Conservation (phyloP, 352 stramenopile species). For the Peronospora destructor region DNA sequence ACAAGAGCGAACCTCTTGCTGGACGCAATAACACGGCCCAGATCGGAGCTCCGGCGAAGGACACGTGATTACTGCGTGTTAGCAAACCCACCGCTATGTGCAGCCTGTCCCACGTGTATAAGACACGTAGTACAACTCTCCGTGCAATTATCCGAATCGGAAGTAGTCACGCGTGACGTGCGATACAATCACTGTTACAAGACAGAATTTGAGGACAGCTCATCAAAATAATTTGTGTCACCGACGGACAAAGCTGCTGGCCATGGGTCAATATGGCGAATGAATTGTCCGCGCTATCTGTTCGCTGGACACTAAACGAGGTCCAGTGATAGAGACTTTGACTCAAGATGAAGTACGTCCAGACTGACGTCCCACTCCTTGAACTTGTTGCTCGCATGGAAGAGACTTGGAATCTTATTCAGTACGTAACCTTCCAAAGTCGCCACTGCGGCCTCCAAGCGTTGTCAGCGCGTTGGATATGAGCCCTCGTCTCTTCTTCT, state of each 20-base stretch:
- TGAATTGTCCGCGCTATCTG: neutral
- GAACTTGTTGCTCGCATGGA: constrained; percentile 11
- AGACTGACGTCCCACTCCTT: constrained; percentile 22
- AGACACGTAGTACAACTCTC: constrained; percentile 11
- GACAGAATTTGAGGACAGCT: neutral
- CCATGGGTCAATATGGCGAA: neutral
- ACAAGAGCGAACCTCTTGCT: constrained; percentile 10
- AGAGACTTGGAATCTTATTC: constrained; percentile 24
- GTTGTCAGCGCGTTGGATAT: constrained; percentile 13
- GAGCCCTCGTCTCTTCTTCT: constrained; percentile 17
- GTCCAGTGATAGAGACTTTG: constrained; percentile 17
- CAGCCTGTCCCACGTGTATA: constrained; percentile 24
- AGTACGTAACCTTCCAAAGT: constrained; percentile 26
- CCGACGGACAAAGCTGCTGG: too few relatives aligned
- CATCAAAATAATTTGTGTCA: neutral
- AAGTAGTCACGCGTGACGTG: constrained; percentile 13
- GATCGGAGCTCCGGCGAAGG: neutral
- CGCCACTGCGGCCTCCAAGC: constrained; percentile 8
- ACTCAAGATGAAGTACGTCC: constrained; percentile 9
- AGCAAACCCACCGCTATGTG: constrained; percentile 9
- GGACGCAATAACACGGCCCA: constrained; percentile 8
- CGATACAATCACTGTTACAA: constrained; percentile 10
- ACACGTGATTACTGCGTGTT: neutral
- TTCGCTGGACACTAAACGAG: constrained; percentile 9
- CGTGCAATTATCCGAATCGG: constrained; percentile 7